Conservation (phyloP, 192 early-diverging fungal genomes). For the Funneliformis geosporum region DNA sequence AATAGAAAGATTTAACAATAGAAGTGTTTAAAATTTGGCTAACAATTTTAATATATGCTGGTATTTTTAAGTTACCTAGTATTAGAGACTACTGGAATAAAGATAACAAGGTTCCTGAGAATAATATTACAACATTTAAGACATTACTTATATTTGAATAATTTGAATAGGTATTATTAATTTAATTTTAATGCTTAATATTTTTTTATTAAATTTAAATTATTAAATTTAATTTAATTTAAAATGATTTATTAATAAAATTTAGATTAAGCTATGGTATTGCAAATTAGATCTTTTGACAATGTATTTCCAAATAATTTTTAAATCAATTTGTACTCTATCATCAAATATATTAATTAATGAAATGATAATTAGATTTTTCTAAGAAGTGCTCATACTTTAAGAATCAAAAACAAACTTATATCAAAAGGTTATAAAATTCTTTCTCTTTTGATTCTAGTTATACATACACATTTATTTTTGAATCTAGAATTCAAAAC, state of each 20-base stretch:
- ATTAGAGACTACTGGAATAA: slow-evolving; percentile 31
- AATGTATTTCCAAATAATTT: not conserved
- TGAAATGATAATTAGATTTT: slow-evolving; percentile 40
- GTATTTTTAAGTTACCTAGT: slow-evolving; percentile 13
- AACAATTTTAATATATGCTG: slow-evolving; percentile 35
- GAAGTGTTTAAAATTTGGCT: slow-evolving; percentile 28
- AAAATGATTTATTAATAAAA: too few species aligned
- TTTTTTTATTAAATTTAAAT: not conserved
- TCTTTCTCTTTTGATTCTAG: too few species aligned
- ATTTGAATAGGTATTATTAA: slow-evolving; percentile 29
- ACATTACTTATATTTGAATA: slow-evolving; percentile 18
- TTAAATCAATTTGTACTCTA: slow-evolving; percentile 26
- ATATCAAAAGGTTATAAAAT: too few species aligned
- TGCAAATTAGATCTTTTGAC: slow-evolving; percentile 34
- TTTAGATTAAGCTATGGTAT: not conserved
- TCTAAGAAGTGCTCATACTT: not conserved
- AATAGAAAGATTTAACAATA: slow-evolving; percentile 8
- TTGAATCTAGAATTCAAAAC: too few species aligned
- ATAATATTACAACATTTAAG: too few species aligned
- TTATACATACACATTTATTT: too few species aligned
- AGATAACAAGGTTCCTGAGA: not conserved
- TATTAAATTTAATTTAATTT: too few species aligned
- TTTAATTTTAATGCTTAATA: not conserved
- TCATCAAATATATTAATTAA: slow-evolving; percentile 31
- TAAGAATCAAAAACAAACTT: too few species aligned